These are phyloP conservation scores for Acanthamoeba healyi DNA, from an alignment of 208 protist genomes.

Conservation along the genomic window DNA sequence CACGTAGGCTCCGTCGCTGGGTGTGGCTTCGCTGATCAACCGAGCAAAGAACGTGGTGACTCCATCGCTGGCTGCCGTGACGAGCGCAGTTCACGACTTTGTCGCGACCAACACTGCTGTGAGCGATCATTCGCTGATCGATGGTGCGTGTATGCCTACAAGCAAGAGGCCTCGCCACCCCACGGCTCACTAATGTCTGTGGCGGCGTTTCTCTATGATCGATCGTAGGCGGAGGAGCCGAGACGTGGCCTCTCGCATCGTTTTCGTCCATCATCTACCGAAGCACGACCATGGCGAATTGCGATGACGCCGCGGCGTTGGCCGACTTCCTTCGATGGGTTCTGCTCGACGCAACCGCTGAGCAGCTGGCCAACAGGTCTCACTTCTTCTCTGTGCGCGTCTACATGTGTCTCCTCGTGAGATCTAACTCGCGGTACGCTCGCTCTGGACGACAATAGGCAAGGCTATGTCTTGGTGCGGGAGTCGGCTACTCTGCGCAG, in stretches of 20 bases:
- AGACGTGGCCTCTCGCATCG: neutral
- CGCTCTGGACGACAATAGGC: neutral
- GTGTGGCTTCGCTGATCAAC: neutral
- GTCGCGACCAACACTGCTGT: neutral
- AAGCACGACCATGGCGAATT: neutral
- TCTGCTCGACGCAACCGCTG: neutral
- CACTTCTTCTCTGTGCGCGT: neutral
- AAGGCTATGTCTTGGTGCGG: neutral
- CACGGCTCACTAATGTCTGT: too few species aligned
- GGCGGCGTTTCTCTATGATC: too few species aligned
- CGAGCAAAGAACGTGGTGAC: neutral
- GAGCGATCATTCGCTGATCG: neutral
- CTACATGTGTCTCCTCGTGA: too few species aligned
- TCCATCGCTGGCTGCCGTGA: neutral
- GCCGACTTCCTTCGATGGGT: neutral
- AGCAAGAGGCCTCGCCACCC: too few species aligned
- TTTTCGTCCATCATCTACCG: slow-evolving; percentile 24
- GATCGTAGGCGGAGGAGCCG: neutral
- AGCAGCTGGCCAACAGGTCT: slow-evolving; percentile 23
- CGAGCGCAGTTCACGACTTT: neutral
- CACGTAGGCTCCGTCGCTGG: neutral
- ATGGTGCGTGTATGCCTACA: neutral
- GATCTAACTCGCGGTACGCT: neutral
- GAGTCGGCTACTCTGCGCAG: neutral
- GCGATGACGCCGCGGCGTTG: neutral